Base-by-base conservation (phyloP, 1,284 basidiomycete species). In the Ganoderma lingzhi region DNA sequence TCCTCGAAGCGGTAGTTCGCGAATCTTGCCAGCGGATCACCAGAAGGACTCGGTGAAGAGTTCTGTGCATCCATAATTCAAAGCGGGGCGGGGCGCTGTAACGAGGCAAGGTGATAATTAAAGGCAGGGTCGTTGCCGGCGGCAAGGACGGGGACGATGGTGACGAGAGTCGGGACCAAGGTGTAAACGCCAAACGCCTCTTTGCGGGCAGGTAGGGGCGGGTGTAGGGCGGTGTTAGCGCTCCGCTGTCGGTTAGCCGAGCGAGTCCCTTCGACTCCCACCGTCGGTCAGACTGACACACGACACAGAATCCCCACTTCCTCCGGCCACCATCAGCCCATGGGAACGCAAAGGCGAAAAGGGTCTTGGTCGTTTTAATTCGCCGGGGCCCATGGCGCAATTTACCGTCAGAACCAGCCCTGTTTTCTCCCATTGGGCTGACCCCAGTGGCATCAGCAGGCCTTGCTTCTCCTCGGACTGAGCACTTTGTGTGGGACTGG, bases 1-100 rank as follows among this genome's bases (percentile, higher is more conserved):
- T 82, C 79, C 19, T 81, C 80, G 73, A 92, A 91, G 23, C 83
- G 82, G 75, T 87, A 89, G 1, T 75, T 68, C 1, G 67, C 39
- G 56, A 76, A 76, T 14, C 55, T 63, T 15, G 58, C 59, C 15
- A 65, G 4, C 2, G 64, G 35, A 39, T 35, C 37, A 19, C 28
- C 12, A 32, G 30, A 23, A 28, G 37, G 48, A 42, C 37, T 64
- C 17, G n/a, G n/a, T n/a, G 62, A 17, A n/a, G 30, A 51, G 19
- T 59, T 39, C 56, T 59, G 56, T 15, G 59, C 37, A 44, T 61
- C 59, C 39, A 42, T 41, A 4, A 28, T 28, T 51, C 23, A 51
- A 51, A 28, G 23, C 23, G 23, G n/a, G 8, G 44, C 44, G 44
- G n/a, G 23, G n/a, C 59, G 23, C 39, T 44, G 39, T 39, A 39